Evolutionary conservation across 2,329 filamentous ascomycete species (phyloP), one percentile per base, ranked within the genome.

Genomic region (Lojkania enalia): DNA sequence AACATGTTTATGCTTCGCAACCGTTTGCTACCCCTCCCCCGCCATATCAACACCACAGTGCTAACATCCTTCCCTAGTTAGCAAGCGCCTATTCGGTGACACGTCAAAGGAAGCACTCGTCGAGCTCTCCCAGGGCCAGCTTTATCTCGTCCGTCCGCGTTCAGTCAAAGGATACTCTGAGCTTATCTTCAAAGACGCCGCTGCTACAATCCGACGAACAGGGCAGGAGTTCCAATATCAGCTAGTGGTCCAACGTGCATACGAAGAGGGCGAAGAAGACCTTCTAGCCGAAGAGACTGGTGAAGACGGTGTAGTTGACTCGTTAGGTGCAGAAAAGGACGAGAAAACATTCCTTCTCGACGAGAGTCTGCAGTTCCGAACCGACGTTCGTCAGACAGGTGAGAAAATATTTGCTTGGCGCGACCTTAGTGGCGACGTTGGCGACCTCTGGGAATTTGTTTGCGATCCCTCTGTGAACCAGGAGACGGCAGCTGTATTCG

Each of bases 111-210:
- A 97, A 76, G 87, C 90, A 36, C 84, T 99, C 66, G 90, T 96
- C 72, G 91, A 97, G 69, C 85, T 99, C 32, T 85, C 91, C 13
- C 90, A 97, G 71, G 94, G 94, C 66, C 91, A 97, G 72, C 88
- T 99, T 33, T 99, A 96, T 72, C 86, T 99, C 57, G 94, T 99
- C 60, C 88, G 94, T 61, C 94, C 94, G 9, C 82, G 90, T 38
- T 97, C 92, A 5, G 90, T 92, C 45, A 99, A 99, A 71, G 94
- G 94, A 55, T 97, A 96, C 70, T 96, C 92, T 1, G 94, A 99
- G 72, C 90, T 97, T 67, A 95, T 99, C 72, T 99, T 96, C 80
- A 96, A 94, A 72, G 94, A 99, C 83, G 87, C 90, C 29, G 88
- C 90, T 35, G 90, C 92, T 41, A 90, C 87, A 52, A 95, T 99